A percentile compares a stretch with the other conserved stretches of the same genome.
Evolutionary conservation across 2,329 filamentous ascomycete species (phyloP).

Genomic region (Microthyrium microscopicum): DNA sequence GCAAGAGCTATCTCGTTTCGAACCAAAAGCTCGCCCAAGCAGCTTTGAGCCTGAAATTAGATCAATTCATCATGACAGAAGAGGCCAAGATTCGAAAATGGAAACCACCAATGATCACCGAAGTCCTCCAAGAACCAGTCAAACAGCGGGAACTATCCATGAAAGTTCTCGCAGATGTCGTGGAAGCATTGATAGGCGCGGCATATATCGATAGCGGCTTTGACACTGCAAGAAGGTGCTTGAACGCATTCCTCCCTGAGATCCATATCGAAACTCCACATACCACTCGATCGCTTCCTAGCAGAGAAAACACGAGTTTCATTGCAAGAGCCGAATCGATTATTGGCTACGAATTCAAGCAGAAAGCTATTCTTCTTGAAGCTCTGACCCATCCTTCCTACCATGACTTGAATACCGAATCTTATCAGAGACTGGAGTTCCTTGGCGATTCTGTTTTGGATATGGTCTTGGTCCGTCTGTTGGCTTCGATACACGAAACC

Average conservation of each 20-base stretch:
- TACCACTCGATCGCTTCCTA: not conserved
- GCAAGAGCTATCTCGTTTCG: constrained; percentile 54
- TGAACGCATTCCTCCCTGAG: constrained; percentile 49
- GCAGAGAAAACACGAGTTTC: constrained; percentile 8
- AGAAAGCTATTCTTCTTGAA: constrained; percentile 54
- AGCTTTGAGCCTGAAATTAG: constrained; percentile 45
- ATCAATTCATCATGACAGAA: constrained; percentile 54
- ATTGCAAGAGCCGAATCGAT: constrained; percentile 31
- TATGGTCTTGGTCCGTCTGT: constrained; percentile 13
- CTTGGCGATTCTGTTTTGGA: constrained; percentile 78
- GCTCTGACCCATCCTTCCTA: constrained; percentile 64
- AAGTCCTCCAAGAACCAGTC: constrained; percentile 18
- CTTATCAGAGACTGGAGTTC: constrained; percentile 69
- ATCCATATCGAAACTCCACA: constrained; percentile 14
- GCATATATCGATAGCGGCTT: constrained; percentile 54
- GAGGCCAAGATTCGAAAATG: constrained; percentile 55
- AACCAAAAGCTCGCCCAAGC: constrained; percentile 58
- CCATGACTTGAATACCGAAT: constrained; percentile 26
- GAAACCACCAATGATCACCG: constrained; percentile 44
- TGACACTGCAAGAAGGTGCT: constrained; percentile 44
- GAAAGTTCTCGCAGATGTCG: constrained; percentile 73
- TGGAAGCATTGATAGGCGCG: constrained; percentile 71
- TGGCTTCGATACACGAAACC: no score
- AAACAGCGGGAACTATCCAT: constrained; percentile 35
- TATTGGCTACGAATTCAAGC: constrained; percentile 54